These are phyloP conservation scores for Trypanosoma theileri DNA, from an alignment of 208 protist species.

Conservation along the genomic window DNA sequence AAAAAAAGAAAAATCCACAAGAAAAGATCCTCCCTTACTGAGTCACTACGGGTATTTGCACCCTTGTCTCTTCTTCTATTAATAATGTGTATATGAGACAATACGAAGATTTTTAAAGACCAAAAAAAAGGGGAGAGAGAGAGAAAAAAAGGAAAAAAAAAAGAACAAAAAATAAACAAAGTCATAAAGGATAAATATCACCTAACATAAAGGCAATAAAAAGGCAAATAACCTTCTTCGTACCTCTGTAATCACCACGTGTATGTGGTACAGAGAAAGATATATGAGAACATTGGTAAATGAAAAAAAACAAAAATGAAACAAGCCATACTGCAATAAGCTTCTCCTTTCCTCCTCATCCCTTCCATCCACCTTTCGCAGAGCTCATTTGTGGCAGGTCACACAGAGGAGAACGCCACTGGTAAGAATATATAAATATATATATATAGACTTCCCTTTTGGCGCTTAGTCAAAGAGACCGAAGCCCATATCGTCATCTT, in stretches of 20 bases:
- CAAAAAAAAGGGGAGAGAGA: constrained; percentile 23
- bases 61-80: no score
- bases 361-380: not conserved
- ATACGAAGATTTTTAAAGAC: constrained; percentile 1
- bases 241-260: no score
- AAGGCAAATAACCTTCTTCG: no score
- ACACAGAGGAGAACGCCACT: no score
- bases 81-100: no score
- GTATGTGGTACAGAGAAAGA: not conserved
- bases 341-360: not conserved
- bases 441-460: no score
- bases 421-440: no score
- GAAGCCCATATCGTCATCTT: constrained; percentile 90
- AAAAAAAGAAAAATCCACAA: no score
- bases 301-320: constrained; percentile 24
- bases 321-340: constrained; percentile 7
- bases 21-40: no score
- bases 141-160: constrained; percentile 15
- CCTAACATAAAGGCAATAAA: no score
- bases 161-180: not conserved
- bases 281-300: not conserved
- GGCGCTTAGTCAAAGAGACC: constrained; percentile 84
- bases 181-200: not conserved
- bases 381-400: no score
- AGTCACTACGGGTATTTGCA: no score